Base-by-base conservation (phyloP, 2,329 filamentous ascomycete species). In the Dactylellina drechsleri region DNA sequence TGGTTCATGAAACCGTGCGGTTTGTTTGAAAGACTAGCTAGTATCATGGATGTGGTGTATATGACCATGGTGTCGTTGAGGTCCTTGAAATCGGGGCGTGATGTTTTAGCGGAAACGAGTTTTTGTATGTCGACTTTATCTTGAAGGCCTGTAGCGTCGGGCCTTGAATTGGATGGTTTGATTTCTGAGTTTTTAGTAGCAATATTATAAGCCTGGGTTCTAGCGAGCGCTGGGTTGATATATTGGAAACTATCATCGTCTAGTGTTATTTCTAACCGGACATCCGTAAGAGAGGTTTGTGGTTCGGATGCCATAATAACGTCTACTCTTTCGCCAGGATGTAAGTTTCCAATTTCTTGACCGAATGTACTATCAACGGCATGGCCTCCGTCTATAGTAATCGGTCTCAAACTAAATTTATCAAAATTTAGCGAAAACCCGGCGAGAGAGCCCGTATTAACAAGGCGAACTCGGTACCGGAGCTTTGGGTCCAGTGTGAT, bases 201-300 rank as follows among this genome's bases (percentile, higher is more conserved):
- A 7, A 28, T 47, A 4, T 4, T 18, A 47, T 47, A 47, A 47
- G 3, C 10, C 18, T 47, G 43, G 43, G 15, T 4, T 47, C 43
- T 47, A 12, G 43, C 43, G 18, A 47, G 43, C 3, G 43, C 43
- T 18, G 43, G 15, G 43, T 47, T 47, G 18, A 4, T 47, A 12
- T 47, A 47, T 47, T 18, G 15, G 43, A 47, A 47, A 47, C 43
- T 47, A 47, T 47, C 43, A 47, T 47, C 18, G 10, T 47, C 43
- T 18, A 47, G 18, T 2, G 43, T 47, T n/a, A 47, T 47, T 12
- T 47, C 43, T 10, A 47, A 4, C 3, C 18, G 43, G 43, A 47
- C 18, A 12, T 47, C 43, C 18, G 43, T 3, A 28, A 4, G 26
- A 7, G 3, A 4, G 26, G 3, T 28, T 28, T 28, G 26, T 7